These are phyloP conservation scores for Tubosaeta brunneosetosa DNA, from an alignment of 768 basidiomycete genomes.

Conservation along the genomic window DNA sequence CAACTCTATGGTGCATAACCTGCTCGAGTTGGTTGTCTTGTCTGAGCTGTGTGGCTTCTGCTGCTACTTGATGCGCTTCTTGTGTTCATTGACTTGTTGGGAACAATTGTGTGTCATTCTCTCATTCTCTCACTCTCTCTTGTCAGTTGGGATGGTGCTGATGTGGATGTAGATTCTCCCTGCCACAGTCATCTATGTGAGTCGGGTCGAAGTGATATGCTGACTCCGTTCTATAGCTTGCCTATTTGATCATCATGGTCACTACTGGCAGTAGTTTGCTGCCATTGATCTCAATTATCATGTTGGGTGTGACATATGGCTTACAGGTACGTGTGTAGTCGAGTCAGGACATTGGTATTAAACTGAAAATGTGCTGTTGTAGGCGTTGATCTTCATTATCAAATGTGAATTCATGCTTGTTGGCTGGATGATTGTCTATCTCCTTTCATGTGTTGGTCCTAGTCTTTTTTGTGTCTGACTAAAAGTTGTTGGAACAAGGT, in stretches of 20 bases:
- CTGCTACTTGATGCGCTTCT: conserved; percentile 96
- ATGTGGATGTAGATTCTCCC: conserved; percentile 60
- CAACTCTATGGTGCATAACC: conserved; percentile 93
- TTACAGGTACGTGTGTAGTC: conserved; percentile 55
- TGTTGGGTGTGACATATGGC: conserved; percentile 91
- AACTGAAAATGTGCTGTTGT: neutral
- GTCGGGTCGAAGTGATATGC: conserved; percentile 27
- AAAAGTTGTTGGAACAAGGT: conserved; percentile 42
- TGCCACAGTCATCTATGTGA: conserved; percentile 84
- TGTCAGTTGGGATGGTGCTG: neutral
- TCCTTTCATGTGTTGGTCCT: conserved; percentile 65
- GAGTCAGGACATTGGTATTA: neutral
- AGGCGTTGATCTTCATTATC: conserved; percentile 90
- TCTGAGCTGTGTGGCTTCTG: conserved; percentile 93
- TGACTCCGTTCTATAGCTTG: conserved; percentile 43
- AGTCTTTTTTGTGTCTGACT: neutral
- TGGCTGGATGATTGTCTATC: conserved; percentile 95
- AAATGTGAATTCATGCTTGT: conserved; percentile 98
- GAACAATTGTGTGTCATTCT: conserved; percentile 66
- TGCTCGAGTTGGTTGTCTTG: conserved; percentile 81
- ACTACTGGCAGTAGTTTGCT: conserved; percentile 64
- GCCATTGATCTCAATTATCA: conserved; percentile 82
- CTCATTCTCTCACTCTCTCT: neutral
- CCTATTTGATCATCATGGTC: conserved; percentile 83
- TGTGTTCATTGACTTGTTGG: conserved; percentile 87